These are phyloP conservation scores for Colletotrichum theobromicola DNA, from an alignment of 2,329 filamentous ascomycete genomes.

Conservation along the genomic window DNA sequence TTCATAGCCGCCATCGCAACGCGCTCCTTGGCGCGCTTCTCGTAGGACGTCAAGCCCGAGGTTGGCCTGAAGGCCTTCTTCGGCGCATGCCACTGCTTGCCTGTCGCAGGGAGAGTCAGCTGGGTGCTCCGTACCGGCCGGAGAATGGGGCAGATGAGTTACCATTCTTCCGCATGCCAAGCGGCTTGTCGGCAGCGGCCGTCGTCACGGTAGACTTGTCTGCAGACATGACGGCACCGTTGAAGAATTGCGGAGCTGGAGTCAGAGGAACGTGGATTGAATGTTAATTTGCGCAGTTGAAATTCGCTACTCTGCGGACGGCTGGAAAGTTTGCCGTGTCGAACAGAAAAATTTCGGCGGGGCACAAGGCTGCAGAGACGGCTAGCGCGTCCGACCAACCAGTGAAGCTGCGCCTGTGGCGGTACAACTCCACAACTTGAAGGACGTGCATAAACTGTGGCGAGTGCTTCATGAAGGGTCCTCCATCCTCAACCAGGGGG, in stretches of 20 bases:
- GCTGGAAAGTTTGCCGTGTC: not conserved
- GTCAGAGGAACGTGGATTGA: slow-evolving; percentile 16
- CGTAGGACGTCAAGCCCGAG: slow-evolving; percentile 78
- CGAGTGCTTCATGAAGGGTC: not conserved
- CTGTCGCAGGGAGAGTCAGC: slow-evolving; percentile 48
- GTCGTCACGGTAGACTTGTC: slow-evolving; percentile 33
- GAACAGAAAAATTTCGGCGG: slow-evolving; percentile 16
- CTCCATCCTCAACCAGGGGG: not conserved
- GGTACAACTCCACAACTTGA: not conserved
- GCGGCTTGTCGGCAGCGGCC: slow-evolving; percentile 42
- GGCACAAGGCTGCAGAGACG: slow-evolving; percentile 3
- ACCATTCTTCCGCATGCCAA: slow-evolving; percentile 87
- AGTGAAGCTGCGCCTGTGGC: not conserved
- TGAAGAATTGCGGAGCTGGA: slow-evolving; percentile 5
- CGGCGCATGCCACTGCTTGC: slow-evolving; percentile 90
- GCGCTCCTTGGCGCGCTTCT: slow-evolving; percentile 75
- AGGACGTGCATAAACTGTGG: not conserved
- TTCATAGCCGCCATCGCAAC: slow-evolving; percentile 78
- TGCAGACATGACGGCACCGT: slow-evolving; percentile 46
- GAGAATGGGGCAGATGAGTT: slow-evolving; percentile 28
- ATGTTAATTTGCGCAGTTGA: slow-evolving; percentile 17
- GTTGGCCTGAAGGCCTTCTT: slow-evolving; percentile 87
- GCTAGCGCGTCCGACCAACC: not conserved
- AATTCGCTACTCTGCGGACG: slow-evolving; percentile 2
- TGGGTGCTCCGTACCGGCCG: not conserved